A percentile compares a stretch with the other conserved stretches of the same genome.
phyloP scores from a whole-genome alignment of 1,284 basidiomycete species.

The Pterulicium gracile region DNA sequence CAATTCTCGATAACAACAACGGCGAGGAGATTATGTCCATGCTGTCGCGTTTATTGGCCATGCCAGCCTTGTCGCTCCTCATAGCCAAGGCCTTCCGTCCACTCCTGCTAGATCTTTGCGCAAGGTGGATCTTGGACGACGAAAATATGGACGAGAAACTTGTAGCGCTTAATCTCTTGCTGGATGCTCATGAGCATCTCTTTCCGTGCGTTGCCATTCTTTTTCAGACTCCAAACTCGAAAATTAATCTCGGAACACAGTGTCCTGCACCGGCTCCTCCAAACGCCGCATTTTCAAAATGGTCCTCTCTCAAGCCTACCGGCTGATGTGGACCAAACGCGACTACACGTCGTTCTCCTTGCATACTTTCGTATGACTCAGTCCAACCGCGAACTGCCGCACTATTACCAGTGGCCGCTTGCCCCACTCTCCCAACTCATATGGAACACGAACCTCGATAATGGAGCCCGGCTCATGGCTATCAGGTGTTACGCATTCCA shows the following conservation, averaged over 20 bases:
- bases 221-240: constrained; percentile 4
- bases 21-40: constrained; percentile 26
- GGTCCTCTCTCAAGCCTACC: constrained; percentile 45
- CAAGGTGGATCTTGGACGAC: constrained; percentile 51
- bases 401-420: constrained; percentile 54
- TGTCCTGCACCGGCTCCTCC: constrained; percentile 39
- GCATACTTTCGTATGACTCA: constrained; percentile 73
- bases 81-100: constrained; percentile 53
- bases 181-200: constrained; percentile 65
- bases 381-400: constrained; percentile 60
- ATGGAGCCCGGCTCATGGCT: constrained; percentile 57
- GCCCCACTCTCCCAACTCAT: constrained; percentile 48
- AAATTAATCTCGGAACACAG: constrained; percentile 24
- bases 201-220: constrained; percentile 48
- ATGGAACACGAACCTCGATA: constrained; percentile 45
- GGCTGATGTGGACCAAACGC: constrained; percentile 18
- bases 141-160: constrained; percentile 41
- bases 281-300: constrained; percentile 28
- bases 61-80: constrained; percentile 41
- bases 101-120: constrained; percentile 58
- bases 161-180: constrained; percentile 45
- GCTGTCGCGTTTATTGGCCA: constrained; percentile 39
- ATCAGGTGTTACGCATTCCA: constrained; percentile 71
- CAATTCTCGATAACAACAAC: constrained; percentile 19
- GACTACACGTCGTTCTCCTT: constrained; percentile 60